Evolutionary conservation across 805 yeast genomes (phyloP), one percentile per base, ranked within the genome.

Genomic region (Sungouiella blattae): DNA sequence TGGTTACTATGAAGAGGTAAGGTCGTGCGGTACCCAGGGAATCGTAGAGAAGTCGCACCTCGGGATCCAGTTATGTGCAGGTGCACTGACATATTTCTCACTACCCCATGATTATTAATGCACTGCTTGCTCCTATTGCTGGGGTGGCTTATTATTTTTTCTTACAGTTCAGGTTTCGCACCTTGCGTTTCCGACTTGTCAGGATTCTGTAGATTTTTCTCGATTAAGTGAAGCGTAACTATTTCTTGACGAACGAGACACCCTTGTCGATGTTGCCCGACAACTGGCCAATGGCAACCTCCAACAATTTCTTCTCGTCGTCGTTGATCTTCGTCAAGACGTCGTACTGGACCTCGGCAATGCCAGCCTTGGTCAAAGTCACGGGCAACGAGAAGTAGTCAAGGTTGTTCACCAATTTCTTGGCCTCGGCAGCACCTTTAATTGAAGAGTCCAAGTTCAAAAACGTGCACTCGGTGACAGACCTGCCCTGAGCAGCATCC

Each of bases 331-430:
- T 57, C 40, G 67, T 61, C 49, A 83, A 67, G 36, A 80, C 63
- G 18, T 69, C 67, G 46, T 66, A 70, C 49, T 82, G 71, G 36
- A 83, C 75, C 43, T 69, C 71, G 31, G 64, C 67, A 37, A 79
- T 71, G 48, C 89, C 89, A 28, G 66, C 57, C 39, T 60, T 57
- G 36, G 74, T 70, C 41, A 82, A 67, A 36, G 55, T 63, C 41
- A 80, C 75, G 25, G 89, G 89, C 45, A 80, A 66, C 1, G 91
- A 75, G 57, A 83, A 75, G 58, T 64, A 83, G 22, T 62, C 77
- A 41, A 67, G 62, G 39, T 50, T 57, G 30, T 53, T 50, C 18
- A 67, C 71, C 55, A 65, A 58, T 46, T 72, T 64, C 46, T 63
- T 64, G 30, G 79, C 74, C 49, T 75, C 76, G 6, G 57, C 40